A percentile compares a stretch with the other conserved stretches of the same genome.
phyloP scores from a whole-genome alignment of 768 basidiomycete species.

The Boletus rubescentipes region DNA sequence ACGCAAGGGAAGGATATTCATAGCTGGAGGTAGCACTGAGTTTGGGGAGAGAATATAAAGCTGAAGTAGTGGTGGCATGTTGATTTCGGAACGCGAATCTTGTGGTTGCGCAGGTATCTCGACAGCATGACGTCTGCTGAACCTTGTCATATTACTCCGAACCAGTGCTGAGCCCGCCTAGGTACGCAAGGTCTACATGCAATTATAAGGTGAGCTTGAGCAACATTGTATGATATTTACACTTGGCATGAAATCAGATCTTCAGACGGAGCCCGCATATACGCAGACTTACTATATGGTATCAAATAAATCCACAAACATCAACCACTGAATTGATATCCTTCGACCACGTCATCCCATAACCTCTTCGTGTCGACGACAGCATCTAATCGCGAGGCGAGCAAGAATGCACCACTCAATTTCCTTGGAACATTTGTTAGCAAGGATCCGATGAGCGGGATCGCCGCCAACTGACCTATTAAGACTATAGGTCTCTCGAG shows the following conservation, averaged over 20 bases:
- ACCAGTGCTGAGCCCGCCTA: background rate
- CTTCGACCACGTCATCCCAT: slow-evolving; percentile 68
- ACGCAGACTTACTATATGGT: background rate
- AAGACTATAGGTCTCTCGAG: slow-evolving; percentile 90
- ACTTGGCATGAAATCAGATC: background rate
- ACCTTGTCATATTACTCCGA: background rate
- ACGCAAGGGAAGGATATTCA: slow-evolving; percentile 24
- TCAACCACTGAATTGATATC: slow-evolving; percentile 17
- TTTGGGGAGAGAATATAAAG: slow-evolving; percentile 12
- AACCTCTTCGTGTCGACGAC: slow-evolving; percentile 68
- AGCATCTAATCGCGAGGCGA: slow-evolving; percentile 74
- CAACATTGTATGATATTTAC: background rate
- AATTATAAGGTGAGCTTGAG: slow-evolving; percentile 1
- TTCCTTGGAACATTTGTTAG: slow-evolving; percentile 44
- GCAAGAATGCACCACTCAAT: slow-evolving; percentile 77
- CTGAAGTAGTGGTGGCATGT: background rate
- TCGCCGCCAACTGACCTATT: slow-evolving; percentile 60
- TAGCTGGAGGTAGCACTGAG: slow-evolving; percentile 12
- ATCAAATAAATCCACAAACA: background rate
- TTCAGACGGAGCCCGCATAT: background rate
- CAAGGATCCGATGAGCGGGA: background rate
- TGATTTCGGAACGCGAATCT: background rate
- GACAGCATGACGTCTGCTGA: background rate
- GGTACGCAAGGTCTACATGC: background rate
- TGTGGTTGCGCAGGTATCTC: background rate